A percentile compares a stretch with the other conserved stretches of the same genome.
phyloP scores from a whole-genome alignment of 257 asterid genomes.

The Solanum paucissectum region DNA sequence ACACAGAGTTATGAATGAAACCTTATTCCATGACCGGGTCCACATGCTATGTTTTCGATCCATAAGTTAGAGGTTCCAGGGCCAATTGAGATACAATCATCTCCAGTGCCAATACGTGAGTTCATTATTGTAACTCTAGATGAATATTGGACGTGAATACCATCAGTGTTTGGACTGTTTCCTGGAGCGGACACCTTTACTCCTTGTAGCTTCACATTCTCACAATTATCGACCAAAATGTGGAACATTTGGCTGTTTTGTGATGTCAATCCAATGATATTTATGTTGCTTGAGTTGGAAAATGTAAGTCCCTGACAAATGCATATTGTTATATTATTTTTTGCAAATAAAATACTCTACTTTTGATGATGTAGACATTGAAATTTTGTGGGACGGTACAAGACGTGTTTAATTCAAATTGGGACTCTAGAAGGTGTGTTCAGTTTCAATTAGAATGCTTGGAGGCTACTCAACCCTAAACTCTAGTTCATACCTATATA shows the following conservation, averaged over 20 bases:
- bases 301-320: neutral
- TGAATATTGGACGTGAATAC: neutral
- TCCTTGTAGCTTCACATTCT: neutral
- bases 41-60: neutral
- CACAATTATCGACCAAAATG: neutral
- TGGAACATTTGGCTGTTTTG: neutral
- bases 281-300: neutral
- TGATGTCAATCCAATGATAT: neutral
- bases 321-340: neutral
- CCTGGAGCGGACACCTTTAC: neutral
- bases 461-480: no score
- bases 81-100: neutral
- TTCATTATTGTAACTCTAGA: neutral
- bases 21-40: slow-evolving; percentile 1
- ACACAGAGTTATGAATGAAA: neutral
- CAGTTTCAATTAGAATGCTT: no score
- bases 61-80: neutral
- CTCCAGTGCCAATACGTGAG: neutral
- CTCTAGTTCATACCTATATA: no score
- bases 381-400: no score
- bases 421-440: no score
- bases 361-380: neutral
- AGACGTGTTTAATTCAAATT: no score
- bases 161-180: neutral
- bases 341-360: neutral